Conservation (phyloP, 2,329 filamentous ascomycete genomes). For the Sarocladium kiliense region DNA sequence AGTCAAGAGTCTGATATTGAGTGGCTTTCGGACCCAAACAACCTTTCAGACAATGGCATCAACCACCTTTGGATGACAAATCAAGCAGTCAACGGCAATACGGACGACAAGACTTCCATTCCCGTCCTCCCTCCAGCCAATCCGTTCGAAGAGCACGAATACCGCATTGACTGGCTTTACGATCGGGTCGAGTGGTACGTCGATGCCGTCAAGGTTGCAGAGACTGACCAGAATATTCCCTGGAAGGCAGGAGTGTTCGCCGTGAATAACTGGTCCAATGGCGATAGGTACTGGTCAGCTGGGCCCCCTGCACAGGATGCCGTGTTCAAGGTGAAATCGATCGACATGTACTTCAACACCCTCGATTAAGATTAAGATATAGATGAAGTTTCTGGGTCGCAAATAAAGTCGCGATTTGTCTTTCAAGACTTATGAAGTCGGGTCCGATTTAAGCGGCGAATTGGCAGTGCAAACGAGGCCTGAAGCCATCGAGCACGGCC, state of each 20-base stretch:
- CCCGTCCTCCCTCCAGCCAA: slow-evolving; percentile 11
- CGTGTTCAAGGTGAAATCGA: slow-evolving; percentile 23
- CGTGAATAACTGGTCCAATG: slow-evolving; percentile 28
- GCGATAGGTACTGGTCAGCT: slow-evolving; percentile 23
- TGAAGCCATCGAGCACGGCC: too few relatives aligned
- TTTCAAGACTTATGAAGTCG: too few relatives aligned
- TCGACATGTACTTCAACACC: slow-evolving; percentile 26
- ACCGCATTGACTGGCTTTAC: slow-evolving; percentile 25
- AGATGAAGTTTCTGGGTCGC: too few relatives aligned
- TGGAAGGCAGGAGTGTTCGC: slow-evolving; percentile 20
- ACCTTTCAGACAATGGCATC: slow-evolving; percentile 20
- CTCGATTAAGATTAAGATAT: background rate
- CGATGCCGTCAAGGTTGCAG: slow-evolving; percentile 20
- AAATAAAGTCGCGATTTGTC: too few relatives aligned
- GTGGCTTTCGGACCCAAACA: slow-evolving; percentile 24
- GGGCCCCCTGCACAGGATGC: slow-evolving; percentile 22
- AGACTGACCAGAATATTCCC: slow-evolving; percentile 21
- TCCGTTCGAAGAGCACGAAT: slow-evolving; percentile 22
- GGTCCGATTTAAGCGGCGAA: too few relatives aligned
- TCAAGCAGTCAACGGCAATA: slow-evolving; percentile 19
- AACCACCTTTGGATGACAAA: slow-evolving; percentile 25
- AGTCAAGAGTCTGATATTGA: slow-evolving; percentile 26
- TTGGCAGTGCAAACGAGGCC: too few relatives aligned
- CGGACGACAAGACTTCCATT: slow-evolving; percentile 15
- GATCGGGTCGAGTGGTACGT: slow-evolving; percentile 20